These are phyloP conservation scores for Trypethelium eluteriae DNA, from an alignment of 495 filamentous ascomycete genomes.

Conservation along the genomic window DNA sequence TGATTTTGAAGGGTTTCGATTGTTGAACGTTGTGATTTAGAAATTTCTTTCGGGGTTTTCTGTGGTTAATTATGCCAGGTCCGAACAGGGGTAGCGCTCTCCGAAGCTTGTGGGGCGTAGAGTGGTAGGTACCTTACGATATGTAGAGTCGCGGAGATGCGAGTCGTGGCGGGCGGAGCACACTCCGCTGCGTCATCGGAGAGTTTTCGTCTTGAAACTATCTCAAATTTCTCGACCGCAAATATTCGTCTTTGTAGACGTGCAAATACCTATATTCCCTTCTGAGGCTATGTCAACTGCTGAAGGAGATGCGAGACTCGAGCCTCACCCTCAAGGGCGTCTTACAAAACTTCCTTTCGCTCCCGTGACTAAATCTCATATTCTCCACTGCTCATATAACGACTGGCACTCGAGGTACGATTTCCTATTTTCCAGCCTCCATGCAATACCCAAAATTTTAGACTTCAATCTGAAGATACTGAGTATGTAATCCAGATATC, in stretches of 20 bases:
- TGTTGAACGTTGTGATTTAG: too few species aligned
- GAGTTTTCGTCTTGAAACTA: not conserved
- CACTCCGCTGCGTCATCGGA: constrained; percentile 3
- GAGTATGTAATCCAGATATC: constrained; percentile 50
- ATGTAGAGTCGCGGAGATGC: not conserved
- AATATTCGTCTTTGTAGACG: not conserved
- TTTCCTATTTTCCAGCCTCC: not conserved
- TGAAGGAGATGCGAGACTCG: constrained; percentile 11
- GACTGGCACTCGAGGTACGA: constrained; percentile 73
- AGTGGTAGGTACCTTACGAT: not conserved
- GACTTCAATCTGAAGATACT: not conserved
- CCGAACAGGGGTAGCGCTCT: too few species aligned
- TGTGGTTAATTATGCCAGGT: too few species aligned
- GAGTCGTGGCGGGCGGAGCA: not conserved
- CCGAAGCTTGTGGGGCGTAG: not conserved
- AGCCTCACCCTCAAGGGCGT: not conserved
- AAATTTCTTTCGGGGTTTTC: too few species aligned
- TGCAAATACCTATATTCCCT: not conserved
- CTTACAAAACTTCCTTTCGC: constrained; percentile 59
- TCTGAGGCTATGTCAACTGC: not conserved
- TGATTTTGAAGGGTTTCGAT: too few species aligned
- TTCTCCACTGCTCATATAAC: constrained; percentile 89
- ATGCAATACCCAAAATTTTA: too few species aligned
- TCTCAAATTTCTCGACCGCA: not conserved
- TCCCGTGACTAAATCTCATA: constrained; percentile 73